Conservation (phyloP, 2,329 filamentous ascomycete species). For the Aspergillus alliaceus region DNA sequence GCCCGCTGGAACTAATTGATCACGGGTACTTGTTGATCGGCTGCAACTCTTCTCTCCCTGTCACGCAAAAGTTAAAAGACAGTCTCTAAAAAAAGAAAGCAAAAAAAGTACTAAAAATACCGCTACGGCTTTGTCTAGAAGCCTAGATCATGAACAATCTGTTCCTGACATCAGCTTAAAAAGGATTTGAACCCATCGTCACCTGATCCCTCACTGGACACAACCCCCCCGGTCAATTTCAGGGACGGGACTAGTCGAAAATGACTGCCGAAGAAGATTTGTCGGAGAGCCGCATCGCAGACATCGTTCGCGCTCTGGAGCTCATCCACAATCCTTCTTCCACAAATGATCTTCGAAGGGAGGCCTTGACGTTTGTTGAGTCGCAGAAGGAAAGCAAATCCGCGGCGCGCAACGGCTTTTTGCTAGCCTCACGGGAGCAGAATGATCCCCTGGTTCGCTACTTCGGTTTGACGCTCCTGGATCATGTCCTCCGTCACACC, state of each 20-base stretch:
- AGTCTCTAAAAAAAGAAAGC: not conserved
- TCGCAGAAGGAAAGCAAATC: conserved; percentile 75
- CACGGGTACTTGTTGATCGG: not conserved
- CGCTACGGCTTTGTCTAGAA: conserved; percentile 1
- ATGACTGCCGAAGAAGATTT: conserved; percentile 39
- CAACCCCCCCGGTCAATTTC: not conserved
- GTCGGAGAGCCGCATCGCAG: conserved; percentile 39
- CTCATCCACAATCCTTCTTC: conserved; percentile 83
- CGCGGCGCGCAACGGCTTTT: conserved; percentile 82
- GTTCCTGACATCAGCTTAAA: conserved; percentile 10
- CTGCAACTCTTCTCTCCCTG: not conserved
- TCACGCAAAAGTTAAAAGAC: not conserved
- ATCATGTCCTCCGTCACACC: conserved; percentile 82
- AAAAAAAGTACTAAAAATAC: not conserved
- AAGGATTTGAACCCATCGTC: conserved; percentile 8
- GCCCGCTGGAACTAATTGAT: conserved; percentile 5
- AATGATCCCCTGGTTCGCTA: conserved; percentile 84
- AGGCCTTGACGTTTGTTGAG: conserved; percentile 85
- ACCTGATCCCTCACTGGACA: not conserved
- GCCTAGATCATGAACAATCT: conserved; percentile 15
- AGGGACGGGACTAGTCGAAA: not conserved
- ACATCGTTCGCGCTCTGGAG: conserved; percentile 79
- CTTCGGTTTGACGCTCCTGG: conserved; percentile 88
- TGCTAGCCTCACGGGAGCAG: conserved; percentile 71
- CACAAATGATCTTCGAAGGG: conserved; percentile 74